phyloP scores from a whole-genome alignment of 2,329 filamentous ascomycete species.

The Teratosphaeria viscida region DNA sequence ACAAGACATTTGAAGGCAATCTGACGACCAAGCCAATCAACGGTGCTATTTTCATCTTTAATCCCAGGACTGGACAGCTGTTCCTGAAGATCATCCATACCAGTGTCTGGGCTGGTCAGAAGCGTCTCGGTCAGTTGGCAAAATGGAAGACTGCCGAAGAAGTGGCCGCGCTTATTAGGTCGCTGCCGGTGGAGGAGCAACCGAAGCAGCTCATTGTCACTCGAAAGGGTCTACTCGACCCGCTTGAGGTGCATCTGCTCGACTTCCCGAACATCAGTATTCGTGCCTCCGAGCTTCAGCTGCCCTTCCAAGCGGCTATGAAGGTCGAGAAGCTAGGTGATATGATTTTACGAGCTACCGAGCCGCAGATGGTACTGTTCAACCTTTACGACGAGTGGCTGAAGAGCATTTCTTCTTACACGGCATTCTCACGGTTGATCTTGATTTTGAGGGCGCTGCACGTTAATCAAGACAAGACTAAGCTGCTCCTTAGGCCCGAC shows the following conservation, averaged over 20 bases:
- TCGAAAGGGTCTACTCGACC: slow-evolving; percentile 90
- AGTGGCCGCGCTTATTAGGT: slow-evolving; percentile 93
- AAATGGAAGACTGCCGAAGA: slow-evolving; percentile 99
- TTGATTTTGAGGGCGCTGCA: slow-evolving; percentile 89
- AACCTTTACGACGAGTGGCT: slow-evolving; percentile 98
- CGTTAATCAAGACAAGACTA: slow-evolving; percentile 97
- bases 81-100: slow-evolving; percentile 99
- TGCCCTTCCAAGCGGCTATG: slow-evolving; percentile 99
- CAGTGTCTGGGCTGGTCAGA: slow-evolving; percentile 97
- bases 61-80: slow-evolving; percentile 91
- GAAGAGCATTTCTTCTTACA: slow-evolving; percentile 97
- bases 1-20: slow-evolving; percentile 99
- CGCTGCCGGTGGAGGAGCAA: slow-evolving; percentile 92
- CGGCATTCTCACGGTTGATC: slow-evolving; percentile 89
- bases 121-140: slow-evolving; percentile 92
- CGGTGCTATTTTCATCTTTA: slow-evolving; percentile 99
- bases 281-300: slow-evolving; percentile 86
- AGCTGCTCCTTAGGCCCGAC: slow-evolving; percentile 85
- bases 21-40: slow-evolving; percentile 99
- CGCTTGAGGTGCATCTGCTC: slow-evolving; percentile 89
- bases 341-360: slow-evolving; percentile 95
- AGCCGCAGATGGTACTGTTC: slow-evolving; percentile 99
- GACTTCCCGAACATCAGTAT: slow-evolving; percentile 99
- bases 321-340: slow-evolving; percentile 99
- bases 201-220: slow-evolving; percentile 98